Base-by-base conservation (phyloP, 2,329 filamentous ascomycete genomes). In the Colletotrichum sp. region DNA sequence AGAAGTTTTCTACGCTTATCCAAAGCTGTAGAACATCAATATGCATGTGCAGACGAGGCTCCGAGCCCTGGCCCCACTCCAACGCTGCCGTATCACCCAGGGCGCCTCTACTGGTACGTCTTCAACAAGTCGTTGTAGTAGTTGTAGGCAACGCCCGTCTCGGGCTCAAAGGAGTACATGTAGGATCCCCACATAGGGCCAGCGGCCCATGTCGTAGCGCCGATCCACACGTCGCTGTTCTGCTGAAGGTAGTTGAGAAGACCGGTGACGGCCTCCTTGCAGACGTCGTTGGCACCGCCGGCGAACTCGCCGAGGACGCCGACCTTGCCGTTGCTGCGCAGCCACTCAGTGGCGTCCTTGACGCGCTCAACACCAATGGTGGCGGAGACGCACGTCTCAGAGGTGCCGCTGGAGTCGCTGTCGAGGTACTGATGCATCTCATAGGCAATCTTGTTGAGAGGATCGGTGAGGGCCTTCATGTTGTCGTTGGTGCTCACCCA, bases 351-450 rank as follows among this genome's bases (percentile, higher is more conserved):
- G 30, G 87, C 87, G 15, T 79, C 84, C 12, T 80, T 78, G 57
- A 89, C 77, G 28, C 87, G 85, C 82, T 88, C 84, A 6, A 78
- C 80, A 72, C 87, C 88, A 72, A 89, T 84, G 8, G 84, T 84
- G 71, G 79, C 75, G 58, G 83, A 87, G 18, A 88, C 87, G 78
- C 88, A 89, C 26, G 78, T 75, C 8, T 81, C 74, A 12, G 80
- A 80, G 3, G 87, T 88, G 71, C 88, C 87, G 18, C 87, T 88
- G 63, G 85, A 84, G 81, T 89, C 87, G 6, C 79, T 77, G 82
- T 89, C 88, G 24, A 89, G 86, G 81, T 89, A 89, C 83, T 89
- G 88, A 81, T 89, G 87, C 87, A 89, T 89, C 83, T 89, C 85
- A 79, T 87, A 88, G 74, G 87, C 71, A 82, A 90, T 89, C 57